phyloP scores from a whole-genome alignment of 352 stramenopile species.

The Thalassiosira mediterranea region DNA sequence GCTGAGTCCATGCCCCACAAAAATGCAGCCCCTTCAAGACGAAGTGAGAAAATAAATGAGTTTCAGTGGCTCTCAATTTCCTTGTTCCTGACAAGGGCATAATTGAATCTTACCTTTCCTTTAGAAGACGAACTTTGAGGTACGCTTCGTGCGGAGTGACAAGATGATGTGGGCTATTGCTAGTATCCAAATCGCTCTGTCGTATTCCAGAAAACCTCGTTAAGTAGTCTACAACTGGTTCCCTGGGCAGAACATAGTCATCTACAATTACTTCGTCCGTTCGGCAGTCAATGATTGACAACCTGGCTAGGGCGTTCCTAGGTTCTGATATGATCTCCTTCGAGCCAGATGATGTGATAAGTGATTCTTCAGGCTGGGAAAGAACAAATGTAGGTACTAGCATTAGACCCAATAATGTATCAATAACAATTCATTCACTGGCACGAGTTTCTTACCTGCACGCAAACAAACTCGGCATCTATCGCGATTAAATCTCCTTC shows the following conservation, averaged over 20 bases:
- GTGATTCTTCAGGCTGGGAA: constrained; percentile 78
- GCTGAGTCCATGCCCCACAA: constrained; percentile 86
- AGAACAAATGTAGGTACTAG: too few relatives aligned
- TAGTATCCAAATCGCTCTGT: constrained; percentile 86
- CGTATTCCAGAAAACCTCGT: constrained; percentile 90
- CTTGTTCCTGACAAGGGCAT: too few relatives aligned
- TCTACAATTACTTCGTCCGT: constrained; percentile 85
- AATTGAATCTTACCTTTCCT: too few relatives aligned
- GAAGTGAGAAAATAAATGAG: too few relatives aligned
- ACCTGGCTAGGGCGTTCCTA: constrained; percentile 85
- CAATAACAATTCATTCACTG: too few relatives aligned
- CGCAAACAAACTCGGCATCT: constrained; percentile 87
- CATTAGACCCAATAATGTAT: too few relatives aligned
- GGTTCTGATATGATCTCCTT: constrained; percentile 86
- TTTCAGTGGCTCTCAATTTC: too few relatives aligned
- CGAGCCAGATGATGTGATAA: constrained; percentile 77
- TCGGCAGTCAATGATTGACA: constrained; percentile 86
- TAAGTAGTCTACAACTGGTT: constrained; percentile 89
- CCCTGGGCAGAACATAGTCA: constrained; percentile 88
- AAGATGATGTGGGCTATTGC: constrained; percentile 84
- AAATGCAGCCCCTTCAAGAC: constrained; percentile 85
- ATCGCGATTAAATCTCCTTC: constrained; percentile 87
- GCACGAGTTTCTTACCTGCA: too few relatives aligned
- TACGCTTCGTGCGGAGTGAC: constrained; percentile 87
- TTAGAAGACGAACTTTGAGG: constrained; percentile 88